Percentiles rank a stretch among this genome's conserved stretches.
These are phyloP conservation scores for Prunella vulgaris DNA, from an alignment of 257 asterid species.

Conservation along the genomic window DNA sequence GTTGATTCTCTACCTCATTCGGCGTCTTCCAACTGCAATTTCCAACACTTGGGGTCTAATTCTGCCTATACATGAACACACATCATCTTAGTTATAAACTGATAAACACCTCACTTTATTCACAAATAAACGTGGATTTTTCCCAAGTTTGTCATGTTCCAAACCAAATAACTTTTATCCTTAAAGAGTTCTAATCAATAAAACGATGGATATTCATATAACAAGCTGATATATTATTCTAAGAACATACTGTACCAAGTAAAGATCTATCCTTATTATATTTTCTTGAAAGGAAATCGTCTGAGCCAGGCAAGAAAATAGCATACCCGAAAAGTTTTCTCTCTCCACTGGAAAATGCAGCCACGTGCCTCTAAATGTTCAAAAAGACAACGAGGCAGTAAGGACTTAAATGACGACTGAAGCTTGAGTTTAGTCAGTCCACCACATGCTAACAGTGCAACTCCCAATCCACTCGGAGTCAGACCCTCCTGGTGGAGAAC, in stretches of 20 bases:
- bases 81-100: background rate
- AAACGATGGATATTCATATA: background rate
- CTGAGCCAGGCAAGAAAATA: too few species aligned
- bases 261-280: too few species aligned
- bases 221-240: background rate
- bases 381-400: slow-evolving; percentile 50
- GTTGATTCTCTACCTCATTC: slow-evolving; percentile 25
- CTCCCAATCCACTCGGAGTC: slow-evolving; percentile 56
- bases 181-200: background rate
- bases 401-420: slow-evolving; percentile 49
- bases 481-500: slow-evolving; percentile 56
- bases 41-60: slow-evolving; percentile 79
- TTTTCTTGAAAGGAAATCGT: background rate
- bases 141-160: background rate
- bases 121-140: background rate
- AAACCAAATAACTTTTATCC: background rate
- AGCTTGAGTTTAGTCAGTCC: slow-evolving; percentile 82
- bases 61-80: slow-evolving; percentile 47
- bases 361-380: slow-evolving; percentile 77
- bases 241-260: too few species aligned
- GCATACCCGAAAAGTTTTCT: slow-evolving; percentile 56
- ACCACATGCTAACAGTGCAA: slow-evolving; percentile 68
- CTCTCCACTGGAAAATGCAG: slow-evolving; percentile 69
- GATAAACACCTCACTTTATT: background rate
- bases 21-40: slow-evolving; percentile 44